These are phyloP conservation scores for Sapria himalayana DNA, from an alignment of 345 rosid genomes.

Conservation along the genomic window DNA sequence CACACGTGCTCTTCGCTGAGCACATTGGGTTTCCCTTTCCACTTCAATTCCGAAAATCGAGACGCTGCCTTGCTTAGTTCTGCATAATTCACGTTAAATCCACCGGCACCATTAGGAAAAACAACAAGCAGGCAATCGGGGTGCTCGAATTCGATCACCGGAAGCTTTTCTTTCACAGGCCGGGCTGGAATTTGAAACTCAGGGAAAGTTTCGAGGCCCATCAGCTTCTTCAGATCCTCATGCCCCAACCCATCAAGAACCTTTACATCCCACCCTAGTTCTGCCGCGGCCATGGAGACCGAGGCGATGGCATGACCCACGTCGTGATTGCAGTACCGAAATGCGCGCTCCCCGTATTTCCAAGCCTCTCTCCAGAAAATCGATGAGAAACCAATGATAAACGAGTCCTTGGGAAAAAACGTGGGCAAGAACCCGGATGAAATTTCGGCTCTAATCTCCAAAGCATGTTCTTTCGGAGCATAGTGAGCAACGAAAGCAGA, in stretches of 20 bases:
- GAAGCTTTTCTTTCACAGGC: constrained; percentile 26
- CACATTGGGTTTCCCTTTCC: constrained; percentile 49
- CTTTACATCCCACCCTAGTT: constrained; percentile 81
- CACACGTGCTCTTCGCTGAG: constrained; percentile 61
- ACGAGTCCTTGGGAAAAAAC: constrained; percentile 31
- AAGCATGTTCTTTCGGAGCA: constrained; percentile 55
- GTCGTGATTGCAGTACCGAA: constrained; percentile 72
- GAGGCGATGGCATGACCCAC: constrained; percentile 78
- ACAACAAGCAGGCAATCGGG: constrained; percentile 73
- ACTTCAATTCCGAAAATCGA: constrained; percentile 25
- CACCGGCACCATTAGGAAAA: constrained; percentile 27
- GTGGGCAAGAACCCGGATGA: constrained; percentile 22
- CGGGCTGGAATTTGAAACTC: constrained; percentile 20
- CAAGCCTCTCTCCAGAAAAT: constrained; percentile 91
- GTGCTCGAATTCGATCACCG: constrained; percentile 56
- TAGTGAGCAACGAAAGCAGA: constrained; percentile 59
- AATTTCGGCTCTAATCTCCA: constrained; percentile 54
- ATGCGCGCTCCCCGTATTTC: constrained; percentile 85
- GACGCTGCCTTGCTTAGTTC: constrained; percentile 19
- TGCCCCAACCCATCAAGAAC: constrained; percentile 62
- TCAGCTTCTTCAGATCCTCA: constrained; percentile 31
- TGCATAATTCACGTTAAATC: constrained; percentile 23
- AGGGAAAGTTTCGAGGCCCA: constrained; percentile 32
- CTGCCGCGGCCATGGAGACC: constrained; percentile 51
- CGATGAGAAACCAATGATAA: constrained; percentile 49